These are phyloP conservation scores for Eragrostis nindensis DNA, from an alignment of 176 grass and related monocot genomes.

Conservation along the genomic window DNA sequence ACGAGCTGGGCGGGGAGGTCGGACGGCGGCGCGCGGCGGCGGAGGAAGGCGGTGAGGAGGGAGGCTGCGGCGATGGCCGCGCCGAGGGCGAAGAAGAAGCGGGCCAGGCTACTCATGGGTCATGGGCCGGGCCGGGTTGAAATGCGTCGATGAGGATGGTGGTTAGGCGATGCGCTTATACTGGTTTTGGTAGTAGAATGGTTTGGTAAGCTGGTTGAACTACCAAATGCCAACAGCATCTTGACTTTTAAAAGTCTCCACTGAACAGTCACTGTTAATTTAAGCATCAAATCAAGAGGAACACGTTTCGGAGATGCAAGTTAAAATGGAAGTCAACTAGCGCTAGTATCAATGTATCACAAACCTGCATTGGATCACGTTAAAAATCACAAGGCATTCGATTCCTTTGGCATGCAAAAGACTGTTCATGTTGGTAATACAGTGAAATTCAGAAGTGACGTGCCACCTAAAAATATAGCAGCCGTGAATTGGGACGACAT, in stretches of 20 bases:
- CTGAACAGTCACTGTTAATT: neutral
- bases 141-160: neutral
- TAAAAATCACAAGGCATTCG: neutral
- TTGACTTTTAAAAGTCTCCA: neutral
- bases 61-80: constrained; percentile 52
- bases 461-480: neutral
- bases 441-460: neutral
- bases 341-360: neutral
- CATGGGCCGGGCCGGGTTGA: constrained; percentile 34
- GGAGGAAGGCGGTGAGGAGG: constrained; percentile 45
- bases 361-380: neutral
- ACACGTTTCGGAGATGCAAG: neutral
- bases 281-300: neutral
- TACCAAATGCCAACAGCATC: neutral
- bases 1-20: neutral
- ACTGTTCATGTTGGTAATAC: neutral
- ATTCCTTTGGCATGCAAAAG: neutral
- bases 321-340: constrained; percentile 17
- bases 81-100: constrained; percentile 54
- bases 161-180: neutral
- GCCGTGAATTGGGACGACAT: neutral
- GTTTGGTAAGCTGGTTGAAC: neutral
- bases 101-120: constrained; percentile 41
- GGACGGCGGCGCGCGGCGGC: constrained; percentile 33
- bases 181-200: too few relatives aligned